These are phyloP conservation scores for Aspergillus unguis DNA, from an alignment of 2,329 filamentous ascomycete species.

Conservation along the genomic window DNA sequence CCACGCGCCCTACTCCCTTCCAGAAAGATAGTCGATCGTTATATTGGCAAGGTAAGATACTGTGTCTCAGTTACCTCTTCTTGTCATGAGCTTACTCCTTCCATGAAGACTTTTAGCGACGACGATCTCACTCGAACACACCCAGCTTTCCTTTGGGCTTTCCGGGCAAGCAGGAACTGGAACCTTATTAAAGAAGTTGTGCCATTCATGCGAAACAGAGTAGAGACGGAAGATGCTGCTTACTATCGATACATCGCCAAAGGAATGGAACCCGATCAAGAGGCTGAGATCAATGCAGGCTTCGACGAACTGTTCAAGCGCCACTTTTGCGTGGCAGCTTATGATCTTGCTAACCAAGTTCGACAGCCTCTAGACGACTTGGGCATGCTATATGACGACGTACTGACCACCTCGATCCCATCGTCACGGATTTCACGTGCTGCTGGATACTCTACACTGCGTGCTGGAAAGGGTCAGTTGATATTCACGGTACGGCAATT, in stretches of 20 bases:
- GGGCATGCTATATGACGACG: slow-evolving; percentile 72
- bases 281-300: slow-evolving; percentile 59
- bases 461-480: slow-evolving; percentile 66
- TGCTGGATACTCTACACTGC: slow-evolving; percentile 26
- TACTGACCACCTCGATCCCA: slow-evolving; percentile 61
- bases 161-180: slow-evolving; percentile 78
- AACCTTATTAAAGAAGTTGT: slow-evolving; percentile 63
- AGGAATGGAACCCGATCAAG: slow-evolving; percentile 28
- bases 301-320: slow-evolving; percentile 78
- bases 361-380: slow-evolving; percentile 60
- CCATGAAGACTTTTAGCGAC: slow-evolving; percentile 53
- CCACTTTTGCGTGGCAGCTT: slow-evolving; percentile 75
- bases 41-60: slow-evolving; percentile 59
- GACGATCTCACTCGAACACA: slow-evolving; percentile 75
- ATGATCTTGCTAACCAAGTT: slow-evolving; percentile 67
- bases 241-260: slow-evolving; percentile 50
- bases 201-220: slow-evolving; percentile 67
- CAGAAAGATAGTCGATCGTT: slow-evolving; percentile 73
- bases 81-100: neutral
- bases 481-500: slow-evolving; percentile 73
- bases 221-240: slow-evolving; percentile 52
- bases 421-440: slow-evolving; percentile 28
- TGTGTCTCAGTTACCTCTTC: neutral
- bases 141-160: slow-evolving; percentile 83
- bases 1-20: slow-evolving; percentile 43